Evolutionary conservation across 768 basidiomycete species (phyloP).

Genomic region (Hygrophorus pudorinus): DNA sequence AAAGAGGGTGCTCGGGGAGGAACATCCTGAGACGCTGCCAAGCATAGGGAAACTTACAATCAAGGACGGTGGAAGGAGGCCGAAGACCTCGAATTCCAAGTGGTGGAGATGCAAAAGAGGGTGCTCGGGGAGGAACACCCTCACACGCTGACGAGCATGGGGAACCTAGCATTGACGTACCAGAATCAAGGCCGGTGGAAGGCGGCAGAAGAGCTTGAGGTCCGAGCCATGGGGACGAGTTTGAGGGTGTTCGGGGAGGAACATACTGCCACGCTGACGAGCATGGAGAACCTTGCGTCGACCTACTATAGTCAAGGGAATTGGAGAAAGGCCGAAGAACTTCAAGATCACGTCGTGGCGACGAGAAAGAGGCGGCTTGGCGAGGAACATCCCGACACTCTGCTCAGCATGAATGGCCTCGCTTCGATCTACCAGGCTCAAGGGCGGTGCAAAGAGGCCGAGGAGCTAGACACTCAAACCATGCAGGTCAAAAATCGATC

Average conservation of each 20-base stretch:
- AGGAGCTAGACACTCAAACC: too few species aligned
- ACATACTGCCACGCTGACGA: background rate
- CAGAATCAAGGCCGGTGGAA: background rate
- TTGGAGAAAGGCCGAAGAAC: constrained; percentile 4
- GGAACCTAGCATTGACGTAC: background rate
- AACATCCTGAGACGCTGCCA: background rate
- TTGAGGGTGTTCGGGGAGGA: background rate
- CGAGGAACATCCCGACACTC: constrained; percentile 6
- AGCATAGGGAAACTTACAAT: background rate
- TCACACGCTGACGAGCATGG: background rate
- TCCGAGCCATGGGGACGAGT: background rate
- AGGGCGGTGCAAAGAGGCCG: too few species aligned
- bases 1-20: background rate
- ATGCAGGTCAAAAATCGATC: too few species aligned
- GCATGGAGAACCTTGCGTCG: constrained; percentile 2
- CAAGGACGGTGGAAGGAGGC: too few species aligned
- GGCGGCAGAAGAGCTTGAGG: background rate
- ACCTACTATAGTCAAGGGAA: constrained; percentile 3
- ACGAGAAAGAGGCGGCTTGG: background rate
- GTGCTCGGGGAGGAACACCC: background rate
- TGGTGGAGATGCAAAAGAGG: background rate
- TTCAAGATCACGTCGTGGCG: constrained; percentile 3
- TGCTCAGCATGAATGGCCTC: background rate
- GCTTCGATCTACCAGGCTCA: too few species aligned
- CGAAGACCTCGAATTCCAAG: too few species aligned